Evolutionary conservation across 257 asterid species (phyloP), one percentile per base, ranked within the genome.

Genomic region (Pogostemon cablin): DNA sequence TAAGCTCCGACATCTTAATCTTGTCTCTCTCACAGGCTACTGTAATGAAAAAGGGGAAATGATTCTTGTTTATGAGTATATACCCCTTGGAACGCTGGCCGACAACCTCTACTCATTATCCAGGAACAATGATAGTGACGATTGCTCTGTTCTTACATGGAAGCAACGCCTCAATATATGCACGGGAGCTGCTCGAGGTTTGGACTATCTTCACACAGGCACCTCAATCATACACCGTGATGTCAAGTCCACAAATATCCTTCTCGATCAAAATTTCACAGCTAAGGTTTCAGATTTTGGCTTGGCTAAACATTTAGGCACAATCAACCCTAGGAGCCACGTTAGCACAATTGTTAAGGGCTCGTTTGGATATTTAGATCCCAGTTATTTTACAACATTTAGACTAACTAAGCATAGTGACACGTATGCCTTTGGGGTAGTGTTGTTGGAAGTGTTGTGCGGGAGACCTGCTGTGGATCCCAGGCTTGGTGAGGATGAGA

Each of bases 1-100:
- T 8, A 60, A 62, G 54, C 63, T 72, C 3, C 12, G 70, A 6
- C 76, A 72, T 62, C 56, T 61, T 12, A 52, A 52, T 52, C 58
- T 52, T 2, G 58, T 52, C 58, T 52, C 35, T 25, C 32, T 25
- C 0, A 25, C 1, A 25, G 32, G 32, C 32, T 25, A 25, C 32
- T 25, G 32, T 1, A 25, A 25, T 25, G 32, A 25, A 25, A 25
- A 25, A 0, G 32, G 32, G 1, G 32, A 25, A 25, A 25, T 25
- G 32, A 25, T 25, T 25, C 32, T 25, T 25, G 32, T 25, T 25
- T 25, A 25, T 25, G 32, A 25, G 17, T 66, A 66, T 8, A 49
- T 66, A 52, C 9, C 58, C 3, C 9, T 3, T 15, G 58, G 58
- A 52, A 52, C 58, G 15, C 25, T 52, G 8, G 58, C 35, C 8